Evolutionary conservation across 1,284 basidiomycete genomes (phyloP), one percentile per base, ranked within the genome.

Genomic region (Pulchroboletus neoregius): DNA sequence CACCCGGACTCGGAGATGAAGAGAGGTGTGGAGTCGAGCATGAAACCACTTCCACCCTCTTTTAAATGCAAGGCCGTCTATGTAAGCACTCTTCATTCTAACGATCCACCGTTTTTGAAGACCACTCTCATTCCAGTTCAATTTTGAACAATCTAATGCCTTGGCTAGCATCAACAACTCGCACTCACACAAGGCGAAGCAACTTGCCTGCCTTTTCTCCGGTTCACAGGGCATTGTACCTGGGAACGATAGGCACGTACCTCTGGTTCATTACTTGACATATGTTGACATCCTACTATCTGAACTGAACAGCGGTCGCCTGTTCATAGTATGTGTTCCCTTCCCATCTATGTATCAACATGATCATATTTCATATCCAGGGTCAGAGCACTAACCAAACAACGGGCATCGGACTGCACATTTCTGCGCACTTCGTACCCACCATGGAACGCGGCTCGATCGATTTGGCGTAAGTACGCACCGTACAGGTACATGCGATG

Each of bases 371-470:
- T 22, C 4, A 6, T 35, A 12, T 50, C 6, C 18, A 80, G 84
- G 89, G 87, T 8, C 87, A 90, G 63, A 78, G 84, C 15, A 94
- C 92, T 6, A 84, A 78, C 12, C 94, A 99, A 68, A 96, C 93
- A 2, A 96, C 94, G 1, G 92, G 94, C 27, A 82, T 96, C 31
- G 91, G 88, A 5, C 89, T 93, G 0, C 92, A 95, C 58, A 78
- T 98, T 62, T 82, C 91, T 5, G 85, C 89, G 2, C 78, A 94
- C 13, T 97, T 98, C 65, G 94, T 98, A 46, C 93, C 94, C 0
- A 98, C 95, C 0, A 92, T 98, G 3, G 95, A 99, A 68, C 80
- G 95, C 54, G 93, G 97, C 66, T 88, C 89, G 0, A 85, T 97
- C 48, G 94, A 96, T 67, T 70, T 94, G 7, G 83, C 89, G 82